Evolutionary conservation across 768 basidiomycete genomes (phyloP).

Genomic region (Piloderma croceum): DNA sequence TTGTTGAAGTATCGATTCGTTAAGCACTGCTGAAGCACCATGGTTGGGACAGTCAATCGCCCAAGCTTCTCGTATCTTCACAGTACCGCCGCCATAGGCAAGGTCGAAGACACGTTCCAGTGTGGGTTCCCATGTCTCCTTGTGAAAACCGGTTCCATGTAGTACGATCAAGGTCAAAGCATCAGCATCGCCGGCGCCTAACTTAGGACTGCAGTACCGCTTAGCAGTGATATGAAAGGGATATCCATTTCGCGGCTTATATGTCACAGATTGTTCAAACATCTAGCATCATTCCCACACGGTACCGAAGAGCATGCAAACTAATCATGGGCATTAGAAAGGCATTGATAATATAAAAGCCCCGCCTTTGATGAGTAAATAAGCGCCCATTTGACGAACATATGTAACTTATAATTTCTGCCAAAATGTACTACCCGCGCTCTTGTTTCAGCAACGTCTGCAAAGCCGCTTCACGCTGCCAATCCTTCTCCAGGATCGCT

Average conservation of each 20-base stretch:
- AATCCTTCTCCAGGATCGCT: constrained; percentile 26
- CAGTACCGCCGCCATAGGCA: constrained; percentile 9
- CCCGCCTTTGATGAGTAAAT: too few species aligned
- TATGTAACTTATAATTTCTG: too few species aligned
- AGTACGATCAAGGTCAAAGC: constrained; percentile 15
- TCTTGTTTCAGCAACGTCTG: too few species aligned
- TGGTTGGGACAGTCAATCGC: constrained; percentile 70
- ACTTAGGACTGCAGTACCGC: constrained; percentile 44
- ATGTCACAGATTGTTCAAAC: constrained; percentile 21
- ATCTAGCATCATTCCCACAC: too few species aligned
- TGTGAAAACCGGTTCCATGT: constrained; percentile 70
- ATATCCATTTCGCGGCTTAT: constrained; percentile 37
- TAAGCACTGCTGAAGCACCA: constrained; percentile 53
- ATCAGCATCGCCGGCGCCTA: constrained; percentile 7
- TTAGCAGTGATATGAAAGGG: constrained; percentile 52
- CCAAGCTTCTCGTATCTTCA: constrained; percentile 56
- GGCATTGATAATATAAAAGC: too few species aligned
- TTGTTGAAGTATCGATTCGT: constrained; percentile 39
- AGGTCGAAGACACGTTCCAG: constrained; percentile 42
- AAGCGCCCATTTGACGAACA: too few species aligned
- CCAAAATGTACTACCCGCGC: too few species aligned
- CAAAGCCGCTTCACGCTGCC: constrained; percentile 24
- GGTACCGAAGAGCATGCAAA: too few species aligned
- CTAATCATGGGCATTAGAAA: too few species aligned
- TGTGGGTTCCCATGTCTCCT: constrained; percentile 68